Evolutionary conservation across 2,329 filamentous ascomycete genomes (phyloP), one percentile per base, ranked within the genome.

Genomic region (Hypoxylon sp.): DNA sequence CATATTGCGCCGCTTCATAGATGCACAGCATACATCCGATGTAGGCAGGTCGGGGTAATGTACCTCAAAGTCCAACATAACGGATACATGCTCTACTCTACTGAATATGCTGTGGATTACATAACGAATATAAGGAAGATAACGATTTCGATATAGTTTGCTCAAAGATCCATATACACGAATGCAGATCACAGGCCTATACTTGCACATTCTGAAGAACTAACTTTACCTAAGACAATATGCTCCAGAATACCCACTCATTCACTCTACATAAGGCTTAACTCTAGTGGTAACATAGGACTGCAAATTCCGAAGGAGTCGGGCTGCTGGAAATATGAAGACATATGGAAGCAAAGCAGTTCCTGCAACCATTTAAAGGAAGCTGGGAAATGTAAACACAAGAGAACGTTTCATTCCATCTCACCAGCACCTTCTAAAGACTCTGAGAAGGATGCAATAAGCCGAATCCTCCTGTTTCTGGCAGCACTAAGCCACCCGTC

Each of bases 1-100:
- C 20, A 44, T n/a, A 40, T 30, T 30, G 42, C 25, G 42, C 25
- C 37, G 42, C 54, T n/a, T 42, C 33, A 10, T 42, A 35, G 22
- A 35, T n/a, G 37, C 48, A 44, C 31, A 35, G 22, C 22, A 6
- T 35, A 37, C 3, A 55, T 59, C 55, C 53, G 40, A 53, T 44
- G 49, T 22, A 44, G 61, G 48, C 30, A 59, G 55, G 46, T 58
- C 54, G 53, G 51, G 35, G 27, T 14, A 57, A 57, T 50, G 30
- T 37, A 54, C 48, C 22, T 42, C 20, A 5, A 27, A 54, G 17
- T 13, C 35, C 40, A 46, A 22, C 8, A 30, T 27, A 11, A 33
- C 25, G 49, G 49, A 46, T 37, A 31, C 48, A 11, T 40, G 25
- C 37, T 46, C 35, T 37, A 17, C 14, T 14, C n/a, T 35, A 7